These are phyloP conservation scores for Cardamine occulta DNA, from an alignment of 345 rosid species.

Conservation along the genomic window DNA sequence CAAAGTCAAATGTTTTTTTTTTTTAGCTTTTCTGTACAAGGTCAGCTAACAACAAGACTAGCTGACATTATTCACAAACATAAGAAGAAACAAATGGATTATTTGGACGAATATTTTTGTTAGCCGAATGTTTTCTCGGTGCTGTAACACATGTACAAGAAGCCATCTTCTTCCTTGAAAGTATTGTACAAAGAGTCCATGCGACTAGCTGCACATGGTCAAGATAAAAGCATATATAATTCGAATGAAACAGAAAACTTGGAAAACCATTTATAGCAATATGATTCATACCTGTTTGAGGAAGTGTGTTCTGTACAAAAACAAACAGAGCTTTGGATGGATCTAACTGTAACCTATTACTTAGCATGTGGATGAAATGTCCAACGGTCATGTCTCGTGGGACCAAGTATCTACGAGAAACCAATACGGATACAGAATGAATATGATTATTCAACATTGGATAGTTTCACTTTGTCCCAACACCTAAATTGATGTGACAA, in stretches of 20 bases:
- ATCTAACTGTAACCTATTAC: constrained; percentile 56
- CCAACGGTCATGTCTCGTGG: constrained; percentile 86
- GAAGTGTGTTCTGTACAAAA: constrained; percentile 72
- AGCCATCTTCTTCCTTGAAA: constrained; percentile 77
- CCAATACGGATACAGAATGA: background rate
- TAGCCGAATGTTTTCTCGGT: constrained; percentile 76
- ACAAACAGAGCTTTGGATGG: constrained; percentile 69
- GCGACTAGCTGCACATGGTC: constrained; percentile 53
- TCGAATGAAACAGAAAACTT: background rate
- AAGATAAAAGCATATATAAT: background rate
- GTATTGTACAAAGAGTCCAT: constrained; percentile 65
- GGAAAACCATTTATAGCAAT: background rate
- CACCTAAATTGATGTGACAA: background rate
- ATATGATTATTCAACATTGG: background rate
- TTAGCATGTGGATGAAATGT: constrained; percentile 72
- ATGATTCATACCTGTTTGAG: constrained; percentile 65
- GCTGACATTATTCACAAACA: constrained; percentile 44
- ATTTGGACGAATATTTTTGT: constrained; percentile 10
- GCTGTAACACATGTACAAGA: constrained; percentile 80
- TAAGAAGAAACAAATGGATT: constrained; percentile 37
- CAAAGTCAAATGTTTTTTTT: constrained; percentile 36
- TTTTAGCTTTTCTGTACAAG: constrained; percentile 41
- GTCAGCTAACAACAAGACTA: constrained; percentile 32
- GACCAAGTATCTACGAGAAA: constrained; percentile 50
- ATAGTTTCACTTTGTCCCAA: background rate